These are phyloP conservation scores for Asterophora lycoperdoides DNA, from an alignment of 768 basidiomycete species.

Conservation along the genomic window DNA sequence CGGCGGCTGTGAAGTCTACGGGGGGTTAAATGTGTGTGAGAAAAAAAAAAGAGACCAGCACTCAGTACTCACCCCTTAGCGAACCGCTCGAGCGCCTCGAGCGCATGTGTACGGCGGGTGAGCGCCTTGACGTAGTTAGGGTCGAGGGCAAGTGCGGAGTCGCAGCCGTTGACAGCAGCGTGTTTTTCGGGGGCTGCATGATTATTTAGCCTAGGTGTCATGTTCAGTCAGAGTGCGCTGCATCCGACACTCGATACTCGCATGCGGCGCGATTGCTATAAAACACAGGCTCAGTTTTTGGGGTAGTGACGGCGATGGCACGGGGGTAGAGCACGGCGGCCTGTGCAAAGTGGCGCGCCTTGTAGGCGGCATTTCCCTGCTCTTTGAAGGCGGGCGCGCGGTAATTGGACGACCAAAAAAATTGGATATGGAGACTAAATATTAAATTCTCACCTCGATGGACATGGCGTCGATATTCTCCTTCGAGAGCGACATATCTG, in stretches of 20 bases:
- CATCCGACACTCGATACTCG: constrained; percentile 31
- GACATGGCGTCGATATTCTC: constrained; percentile 58
- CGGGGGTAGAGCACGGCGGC: constrained; percentile 68
- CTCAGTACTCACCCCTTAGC: constrained; percentile 59
- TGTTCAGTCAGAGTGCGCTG: neutral
- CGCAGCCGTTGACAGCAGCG: constrained; percentile 86
- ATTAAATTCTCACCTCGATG: too few relatives aligned
- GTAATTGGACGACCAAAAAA: constrained; percentile 1
- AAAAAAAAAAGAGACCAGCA: neutral
- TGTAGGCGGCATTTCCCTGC: constrained; percentile 70
- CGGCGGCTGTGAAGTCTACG: constrained; percentile 92
- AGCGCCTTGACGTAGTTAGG: constrained; percentile 83
- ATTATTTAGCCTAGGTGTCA: constrained; percentile 75
- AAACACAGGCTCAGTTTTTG: constrained; percentile 85
- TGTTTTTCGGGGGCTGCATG: constrained; percentile 79
- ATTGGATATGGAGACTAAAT: too few relatives aligned
- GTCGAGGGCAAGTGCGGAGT: constrained; percentile 82
- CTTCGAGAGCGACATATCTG: constrained; percentile 33
- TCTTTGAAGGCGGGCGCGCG: constrained; percentile 46
- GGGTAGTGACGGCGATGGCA: constrained; percentile 69
- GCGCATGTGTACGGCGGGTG: constrained; percentile 82
- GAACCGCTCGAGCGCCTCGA: constrained; percentile 69
- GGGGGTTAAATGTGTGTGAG: neutral
- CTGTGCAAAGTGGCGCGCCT: constrained; percentile 50
- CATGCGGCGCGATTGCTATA: constrained; percentile 98